phyloP scores from a whole-genome alignment of 2,329 filamentous ascomycete species.

The Botryotinia convoluta region DNA sequence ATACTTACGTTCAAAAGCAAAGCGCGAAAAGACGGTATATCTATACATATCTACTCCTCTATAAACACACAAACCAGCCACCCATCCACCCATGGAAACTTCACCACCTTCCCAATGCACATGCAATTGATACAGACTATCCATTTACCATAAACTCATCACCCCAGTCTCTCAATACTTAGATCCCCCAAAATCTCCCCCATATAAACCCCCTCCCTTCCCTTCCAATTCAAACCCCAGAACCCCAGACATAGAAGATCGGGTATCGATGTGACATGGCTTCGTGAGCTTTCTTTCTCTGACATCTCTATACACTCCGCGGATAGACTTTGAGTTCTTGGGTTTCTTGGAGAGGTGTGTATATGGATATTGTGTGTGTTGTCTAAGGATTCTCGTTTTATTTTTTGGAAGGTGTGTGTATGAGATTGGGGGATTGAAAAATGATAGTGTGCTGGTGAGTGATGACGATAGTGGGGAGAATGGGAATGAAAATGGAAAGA shows the following conservation, averaged over 20 bases:
- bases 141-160: accelerated
- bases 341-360: too few relatives aligned
- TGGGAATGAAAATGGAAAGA: not conserved
- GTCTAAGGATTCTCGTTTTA: too few relatives aligned
- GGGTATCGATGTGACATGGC: too few relatives aligned
- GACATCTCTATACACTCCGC: not conserved
- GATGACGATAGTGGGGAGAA: not conserved
- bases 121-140: too few relatives aligned
- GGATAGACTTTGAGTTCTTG: not conserved
- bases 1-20: not conserved
- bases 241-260: not conserved
- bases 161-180: not conserved
- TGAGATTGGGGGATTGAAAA: not conserved
- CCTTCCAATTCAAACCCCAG: not conserved
- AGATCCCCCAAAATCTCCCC: too few relatives aligned
- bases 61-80: accelerated
- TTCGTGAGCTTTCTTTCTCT: too few relatives aligned
- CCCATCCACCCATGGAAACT: too few relatives aligned
- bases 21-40: not conserved
- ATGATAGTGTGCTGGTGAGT: too few relatives aligned
- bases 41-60: accelerated
- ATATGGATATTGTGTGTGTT: too few relatives aligned
- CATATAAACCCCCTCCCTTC: not conserved
- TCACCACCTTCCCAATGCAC: not conserved
- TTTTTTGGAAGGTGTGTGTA: not conserved